A percentile compares a stretch with the other conserved stretches of the same genome.
Evolutionary conservation across 2,329 filamentous ascomycete genomes (phyloP).

Genomic region (Aureobasidium uvarum): DNA sequence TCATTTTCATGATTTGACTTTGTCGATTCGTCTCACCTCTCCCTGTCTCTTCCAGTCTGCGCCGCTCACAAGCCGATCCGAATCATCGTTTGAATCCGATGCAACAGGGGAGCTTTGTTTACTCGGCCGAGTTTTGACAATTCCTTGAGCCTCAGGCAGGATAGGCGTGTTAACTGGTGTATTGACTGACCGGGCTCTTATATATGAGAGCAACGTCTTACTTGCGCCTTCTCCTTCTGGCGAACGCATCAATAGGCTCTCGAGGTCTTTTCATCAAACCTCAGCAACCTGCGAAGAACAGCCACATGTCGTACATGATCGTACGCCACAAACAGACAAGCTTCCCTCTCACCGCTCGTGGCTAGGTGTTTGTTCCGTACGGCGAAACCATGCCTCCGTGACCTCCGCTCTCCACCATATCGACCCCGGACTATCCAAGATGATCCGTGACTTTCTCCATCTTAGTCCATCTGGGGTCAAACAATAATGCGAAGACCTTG

Average conservation of each 20-base stretch:
- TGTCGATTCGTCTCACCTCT: constrained; percentile 19
- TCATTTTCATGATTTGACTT: constrained; percentile 15
- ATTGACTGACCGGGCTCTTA: background rate
- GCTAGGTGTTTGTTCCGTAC: constrained; percentile 12
- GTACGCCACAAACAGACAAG: constrained; percentile 1
- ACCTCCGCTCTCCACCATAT: constrained; percentile 14
- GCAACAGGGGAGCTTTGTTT: background rate
- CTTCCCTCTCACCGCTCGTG: background rate
- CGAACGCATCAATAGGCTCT: background rate
- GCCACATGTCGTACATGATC: constrained; percentile 4
- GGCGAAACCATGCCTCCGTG: constrained; percentile 25
- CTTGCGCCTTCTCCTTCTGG: constrained; percentile 6
- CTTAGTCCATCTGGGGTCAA: constrained; percentile 5
- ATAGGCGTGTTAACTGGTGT: background rate
- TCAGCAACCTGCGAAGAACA: constrained; percentile 8
- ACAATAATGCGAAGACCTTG: constrained; percentile 19
- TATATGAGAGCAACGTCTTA: background rate
- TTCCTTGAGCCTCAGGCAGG: background rate
- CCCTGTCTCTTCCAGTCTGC: background rate
- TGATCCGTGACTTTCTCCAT: constrained; percentile 9
- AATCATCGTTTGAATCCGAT: background rate
- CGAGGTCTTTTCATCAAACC: background rate
- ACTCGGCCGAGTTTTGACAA: constrained; percentile 10
- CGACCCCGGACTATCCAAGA: constrained; percentile 19
- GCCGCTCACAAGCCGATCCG: constrained; percentile 3